Percentiles rank a stretch among this genome's conserved stretches.
Evolutionary conservation across 129 eudicot species (phyloP).

Genomic region (Artemisia annua): DNA sequence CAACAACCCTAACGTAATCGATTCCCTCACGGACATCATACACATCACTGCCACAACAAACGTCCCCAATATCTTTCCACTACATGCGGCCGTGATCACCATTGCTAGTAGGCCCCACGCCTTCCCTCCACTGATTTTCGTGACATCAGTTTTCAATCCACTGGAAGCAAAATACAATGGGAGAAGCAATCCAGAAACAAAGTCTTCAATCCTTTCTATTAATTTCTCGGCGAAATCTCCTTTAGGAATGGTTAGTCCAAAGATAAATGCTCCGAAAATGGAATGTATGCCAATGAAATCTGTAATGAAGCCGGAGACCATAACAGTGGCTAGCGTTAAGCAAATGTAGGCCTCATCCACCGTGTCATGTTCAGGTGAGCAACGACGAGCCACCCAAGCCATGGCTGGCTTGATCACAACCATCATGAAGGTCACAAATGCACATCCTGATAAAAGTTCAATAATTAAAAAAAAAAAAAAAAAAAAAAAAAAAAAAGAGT

Average conservation of each 20-base stretch:
- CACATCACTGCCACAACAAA: slow-evolving; percentile 61
- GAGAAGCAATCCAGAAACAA: slow-evolving; percentile 73
- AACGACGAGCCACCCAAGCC: slow-evolving; percentile 60
- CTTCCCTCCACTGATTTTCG: slow-evolving; percentile 51
- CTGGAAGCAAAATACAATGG: slow-evolving; percentile 92
- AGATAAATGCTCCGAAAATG: slow-evolving; percentile 85
- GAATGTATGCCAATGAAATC: slow-evolving; percentile 85
- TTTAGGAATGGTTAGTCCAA: slow-evolving; percentile 80
- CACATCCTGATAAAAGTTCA: slow-evolving; percentile 40
- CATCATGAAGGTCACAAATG: slow-evolving; percentile 70
- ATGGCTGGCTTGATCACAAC: slow-evolving; percentile 56
- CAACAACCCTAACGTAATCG: slow-evolving; percentile 65
- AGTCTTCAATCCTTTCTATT: slow-evolving; percentile 76
- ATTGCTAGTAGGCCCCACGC: slow-evolving; percentile 80
- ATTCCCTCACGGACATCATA: slow-evolving; percentile 60
- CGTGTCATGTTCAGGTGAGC: slow-evolving; percentile 54
- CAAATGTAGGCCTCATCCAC: slow-evolving; percentile 72
- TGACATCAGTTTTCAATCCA: slow-evolving; percentile 71
- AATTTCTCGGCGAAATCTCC: slow-evolving; percentile 60
- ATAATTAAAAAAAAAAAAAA: not conserved
- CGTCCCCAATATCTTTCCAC: slow-evolving; percentile 79
- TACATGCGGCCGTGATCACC: slow-evolving; percentile 70
- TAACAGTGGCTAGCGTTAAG: slow-evolving; percentile 67
- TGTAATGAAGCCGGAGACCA: slow-evolving; percentile 74
- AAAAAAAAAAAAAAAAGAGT: too few species aligned